Evolutionary conservation across 2,329 filamentous ascomycete species (phyloP), one percentile per base, ranked within the genome.

Genomic region (Colletotrichum acutatum): DNA sequence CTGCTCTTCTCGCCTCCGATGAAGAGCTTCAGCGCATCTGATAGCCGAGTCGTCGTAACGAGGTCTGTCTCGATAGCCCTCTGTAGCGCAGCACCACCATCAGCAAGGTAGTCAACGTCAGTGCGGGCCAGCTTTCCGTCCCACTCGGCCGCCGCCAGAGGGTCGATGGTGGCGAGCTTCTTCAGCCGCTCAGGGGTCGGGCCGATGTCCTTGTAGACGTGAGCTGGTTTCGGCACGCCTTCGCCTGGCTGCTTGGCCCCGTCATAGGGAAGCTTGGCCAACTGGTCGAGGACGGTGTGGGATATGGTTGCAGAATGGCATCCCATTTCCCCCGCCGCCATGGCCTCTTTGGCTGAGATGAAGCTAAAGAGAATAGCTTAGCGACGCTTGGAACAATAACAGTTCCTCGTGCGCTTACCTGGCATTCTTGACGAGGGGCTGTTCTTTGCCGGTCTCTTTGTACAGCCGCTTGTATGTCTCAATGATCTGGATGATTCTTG

Each of bases 341-440:
- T 84, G 56, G 81, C 84, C 75, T 87, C 85, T 22, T 84, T 79
- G 5, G 80, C 74, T 0, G 82, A 81, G 74, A 86, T 79, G 73
- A 86, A 85, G 76, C 84, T 85, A 22, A 1, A 3, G 22, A 1
- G 1, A 0, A 11, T 65, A 52, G 1, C 32, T 59, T 26, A 30
- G 63, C 28, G 14, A 22, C 12, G 22, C 16, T 46, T 24, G 16
- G 22, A 19, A n/a, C 7, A 19, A 5, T 11, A 9, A n/a, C 8
- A 5, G 14, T 12, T 30, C 9, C 1, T 7, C 22, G 6, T n/a
- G 58, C 8, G 60, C 72, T 58, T 77, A 83, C 82, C 83, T 85
- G 4, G 85, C 85, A 54, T 84, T 84, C 76, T 87, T 87, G 16
- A 88, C 75, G 12, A 86, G 78, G 1, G 86, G 86, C 77, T 88